Evolutionary conservation across 2,329 filamentous ascomycete genomes (phyloP).

Genomic region (Microdochium bolleyi): DNA sequence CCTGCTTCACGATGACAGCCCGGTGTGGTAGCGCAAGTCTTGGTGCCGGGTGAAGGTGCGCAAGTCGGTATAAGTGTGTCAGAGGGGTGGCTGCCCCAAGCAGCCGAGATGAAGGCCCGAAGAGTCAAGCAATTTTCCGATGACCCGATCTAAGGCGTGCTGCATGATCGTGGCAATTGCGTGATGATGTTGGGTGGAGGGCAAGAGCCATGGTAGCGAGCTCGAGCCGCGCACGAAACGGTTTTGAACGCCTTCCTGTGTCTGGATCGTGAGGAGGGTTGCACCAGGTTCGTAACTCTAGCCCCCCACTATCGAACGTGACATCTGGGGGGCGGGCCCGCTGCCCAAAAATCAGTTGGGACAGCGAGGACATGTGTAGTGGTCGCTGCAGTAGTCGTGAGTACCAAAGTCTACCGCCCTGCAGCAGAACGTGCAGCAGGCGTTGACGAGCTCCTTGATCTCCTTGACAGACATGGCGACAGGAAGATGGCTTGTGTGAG

Average conservation of each 20-base stretch:
- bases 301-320: background rate
- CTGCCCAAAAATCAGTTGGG: slow-evolving; percentile 17
- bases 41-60: background rate
- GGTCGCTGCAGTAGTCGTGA: slow-evolving; percentile 38
- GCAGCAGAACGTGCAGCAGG: slow-evolving; percentile 45
- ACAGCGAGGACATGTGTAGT: slow-evolving; percentile 33
- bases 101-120: background rate
- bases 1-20: background rate
- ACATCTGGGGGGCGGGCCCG: background rate
- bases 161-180: background rate
- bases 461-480: slow-evolving; percentile 34
- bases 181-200: background rate
- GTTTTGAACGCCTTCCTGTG: background rate
- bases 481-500: background rate
- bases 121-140: background rate
- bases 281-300: background rate
- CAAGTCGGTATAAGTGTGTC: no score
- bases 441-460: slow-evolving; percentile 34
- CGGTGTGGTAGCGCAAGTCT: background rate
- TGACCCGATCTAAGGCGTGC: background rate
- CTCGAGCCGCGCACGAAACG: background rate
- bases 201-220: background rate
- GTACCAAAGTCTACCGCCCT: slow-evolving; percentile 39
- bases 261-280: background rate
- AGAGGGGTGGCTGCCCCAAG: background rate